A percentile compares a stretch with the other conserved stretches of the same genome.
phyloP scores from a whole-genome alignment of 2,329 filamentous ascomycete genomes.

The Mycocentrospora acerina region DNA sequence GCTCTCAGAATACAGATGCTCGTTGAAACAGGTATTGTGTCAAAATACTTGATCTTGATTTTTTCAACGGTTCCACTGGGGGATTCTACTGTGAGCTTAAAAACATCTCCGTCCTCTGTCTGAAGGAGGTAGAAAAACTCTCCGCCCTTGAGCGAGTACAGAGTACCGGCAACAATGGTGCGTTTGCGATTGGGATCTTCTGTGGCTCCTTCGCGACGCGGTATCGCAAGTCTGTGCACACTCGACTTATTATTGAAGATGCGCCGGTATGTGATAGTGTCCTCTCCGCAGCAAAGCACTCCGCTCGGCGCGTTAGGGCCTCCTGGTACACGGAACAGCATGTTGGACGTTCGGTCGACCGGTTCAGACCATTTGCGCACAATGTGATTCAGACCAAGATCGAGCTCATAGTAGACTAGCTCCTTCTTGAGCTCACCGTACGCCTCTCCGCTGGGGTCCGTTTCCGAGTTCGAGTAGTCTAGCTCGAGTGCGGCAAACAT shows the following conservation, averaged over 20 bases:
- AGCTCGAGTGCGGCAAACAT: conserved; percentile 94
- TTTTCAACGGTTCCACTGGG: conserved; percentile 64
- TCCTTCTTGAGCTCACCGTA: conserved; percentile 82
- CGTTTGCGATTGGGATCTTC: conserved; percentile 93
- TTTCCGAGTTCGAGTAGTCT: conserved; percentile 87
- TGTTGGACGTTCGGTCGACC: conserved; percentile 84
- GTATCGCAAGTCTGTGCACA: conserved; percentile 84
- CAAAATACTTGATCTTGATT: conserved; percentile 95
- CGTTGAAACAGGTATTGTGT: conserved; percentile 86
- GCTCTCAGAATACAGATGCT: conserved; percentile 92
- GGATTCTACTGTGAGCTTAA: conserved; percentile 95
- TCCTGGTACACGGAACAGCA: conserved; percentile 93
- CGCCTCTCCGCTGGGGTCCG: conserved; percentile 83
- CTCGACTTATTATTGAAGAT: conserved; percentile 72
- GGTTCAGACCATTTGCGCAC: conserved; percentile 95
- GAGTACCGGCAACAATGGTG: conserved; percentile 84
- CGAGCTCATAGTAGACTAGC: conserved; percentile 95
- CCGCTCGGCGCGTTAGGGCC: conserved; percentile 92
- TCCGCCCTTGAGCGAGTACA: conserved; percentile 94
- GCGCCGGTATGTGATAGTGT: conserved; percentile 95
- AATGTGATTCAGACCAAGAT: conserved; percentile 94
- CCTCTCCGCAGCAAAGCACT: conserved; percentile 90
- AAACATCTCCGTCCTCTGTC: conserved; percentile 95
- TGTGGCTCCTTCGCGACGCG: conserved; percentile 79
- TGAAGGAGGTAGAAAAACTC: conserved; percentile 94